These are phyloP conservation scores for Astrothelium subdiscretum DNA, from an alignment of 495 filamentous ascomycete genomes.

Conservation along the genomic window DNA sequence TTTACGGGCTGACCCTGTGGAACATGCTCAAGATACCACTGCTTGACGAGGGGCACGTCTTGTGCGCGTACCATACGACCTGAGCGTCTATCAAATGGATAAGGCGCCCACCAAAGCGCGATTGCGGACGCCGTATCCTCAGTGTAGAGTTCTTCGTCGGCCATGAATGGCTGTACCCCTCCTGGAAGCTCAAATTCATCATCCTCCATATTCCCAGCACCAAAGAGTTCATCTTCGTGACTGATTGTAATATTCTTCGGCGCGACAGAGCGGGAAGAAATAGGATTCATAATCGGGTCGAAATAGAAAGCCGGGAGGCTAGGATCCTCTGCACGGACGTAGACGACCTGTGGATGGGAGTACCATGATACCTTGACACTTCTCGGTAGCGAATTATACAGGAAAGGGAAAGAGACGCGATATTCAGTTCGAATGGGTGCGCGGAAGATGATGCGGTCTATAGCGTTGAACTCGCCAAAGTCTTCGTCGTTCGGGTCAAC, in stretches of 20 bases:
- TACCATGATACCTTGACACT: constrained; percentile 92
- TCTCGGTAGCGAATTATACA: constrained; percentile 92
- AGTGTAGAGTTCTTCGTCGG: constrained; percentile 80
- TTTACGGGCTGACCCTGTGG: constrained; percentile 91
- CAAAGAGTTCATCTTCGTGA: constrained; percentile 94
- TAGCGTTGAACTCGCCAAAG: constrained; percentile 99
- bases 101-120: constrained; percentile 95
- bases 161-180: constrained; percentile 76
- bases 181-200: constrained; percentile 67
- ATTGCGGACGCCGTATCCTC: constrained; percentile 87
- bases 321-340: constrained; percentile 77
- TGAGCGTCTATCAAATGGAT: constrained; percentile 90
- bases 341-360: constrained; percentile 86
- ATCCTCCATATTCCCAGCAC: constrained; percentile 65
- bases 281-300: constrained; percentile 94
- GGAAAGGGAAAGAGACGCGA: constrained; percentile 81
- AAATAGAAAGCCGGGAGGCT: constrained; percentile 95
- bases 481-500: constrained; percentile 99
- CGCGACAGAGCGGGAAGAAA: constrained; percentile 86
- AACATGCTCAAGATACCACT: constrained; percentile 96
- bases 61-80: constrained; percentile 96
- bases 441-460: constrained; percentile 98
- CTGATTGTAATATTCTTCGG: constrained; percentile 89
- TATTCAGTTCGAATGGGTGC: constrained; percentile 93
- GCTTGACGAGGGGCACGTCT: constrained; percentile 94